These are phyloP conservation scores for Aspergillus wentii DNA, from an alignment of 495 filamentous ascomycete genomes.

Conservation along the genomic window DNA sequence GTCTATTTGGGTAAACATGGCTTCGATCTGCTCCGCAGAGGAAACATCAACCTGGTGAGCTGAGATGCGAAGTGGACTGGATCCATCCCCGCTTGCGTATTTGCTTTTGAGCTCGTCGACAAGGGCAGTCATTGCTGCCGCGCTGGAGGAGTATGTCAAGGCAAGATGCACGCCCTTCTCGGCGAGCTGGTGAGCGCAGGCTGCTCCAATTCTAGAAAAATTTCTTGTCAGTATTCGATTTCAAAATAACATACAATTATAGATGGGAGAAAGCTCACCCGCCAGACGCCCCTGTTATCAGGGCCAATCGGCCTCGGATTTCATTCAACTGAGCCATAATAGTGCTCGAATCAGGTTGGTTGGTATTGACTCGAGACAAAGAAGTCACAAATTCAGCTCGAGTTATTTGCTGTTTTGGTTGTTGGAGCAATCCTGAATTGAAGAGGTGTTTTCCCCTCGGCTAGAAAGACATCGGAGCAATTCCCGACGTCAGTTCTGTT, in stretches of 20 bases:
- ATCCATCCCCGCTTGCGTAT: slow-evolving; percentile 11
- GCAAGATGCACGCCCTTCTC: slow-evolving; percentile 51
- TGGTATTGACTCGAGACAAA: too few relatives aligned
- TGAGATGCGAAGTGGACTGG: slow-evolving; percentile 38
- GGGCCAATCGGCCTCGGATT: slow-evolving; percentile 52
- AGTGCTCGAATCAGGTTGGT: neutral
- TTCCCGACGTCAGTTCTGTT: slow-evolving; percentile 3
- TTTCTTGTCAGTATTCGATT: slow-evolving; percentile 2
- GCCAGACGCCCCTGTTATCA: slow-evolving; percentile 63
- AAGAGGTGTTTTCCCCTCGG: slow-evolving; percentile 4
- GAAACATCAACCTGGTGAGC: slow-evolving; percentile 54
- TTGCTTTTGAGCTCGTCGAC: slow-evolving; percentile 31
- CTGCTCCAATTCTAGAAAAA: slow-evolving; percentile 51
- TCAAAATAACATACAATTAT: neutral
- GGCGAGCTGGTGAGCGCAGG: slow-evolving; percentile 52
- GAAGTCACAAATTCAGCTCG: too few relatives aligned
- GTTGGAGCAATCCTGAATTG: neutral
- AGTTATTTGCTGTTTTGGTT: neutral
- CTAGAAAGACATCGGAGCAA: slow-evolving; percentile 9
- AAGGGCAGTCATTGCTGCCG: slow-evolving; percentile 40
- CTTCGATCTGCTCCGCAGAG: slow-evolving; percentile 43
- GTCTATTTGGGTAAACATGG: slow-evolving; percentile 49
- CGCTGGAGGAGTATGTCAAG: slow-evolving; percentile 55
- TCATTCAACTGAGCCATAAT: slow-evolving; percentile 34
- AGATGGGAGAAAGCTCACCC: slow-evolving; percentile 38